Conservation (phyloP, 306 rosid species). For the Cicer yamashitae region DNA sequence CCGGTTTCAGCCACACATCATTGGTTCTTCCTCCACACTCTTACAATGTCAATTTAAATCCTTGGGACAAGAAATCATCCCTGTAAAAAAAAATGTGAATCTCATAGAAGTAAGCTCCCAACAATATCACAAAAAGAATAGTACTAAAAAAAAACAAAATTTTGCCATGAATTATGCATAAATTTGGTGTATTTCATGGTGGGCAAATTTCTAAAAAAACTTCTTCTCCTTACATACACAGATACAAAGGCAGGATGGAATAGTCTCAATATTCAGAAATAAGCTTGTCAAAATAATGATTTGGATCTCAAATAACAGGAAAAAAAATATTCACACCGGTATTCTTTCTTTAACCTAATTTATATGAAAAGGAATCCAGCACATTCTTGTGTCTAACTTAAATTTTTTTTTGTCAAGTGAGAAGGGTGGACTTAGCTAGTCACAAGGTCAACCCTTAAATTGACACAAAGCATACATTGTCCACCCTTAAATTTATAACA, state of each 20-base stretch:
- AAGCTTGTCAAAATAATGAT: neutral
- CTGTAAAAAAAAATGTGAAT: conserved; percentile 41
- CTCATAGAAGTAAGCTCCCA: conserved; percentile 1
- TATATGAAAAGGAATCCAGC: neutral
- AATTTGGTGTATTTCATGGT: neutral
- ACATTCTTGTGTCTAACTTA: neutral
- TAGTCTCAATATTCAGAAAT: neutral
- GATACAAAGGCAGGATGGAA: neutral
- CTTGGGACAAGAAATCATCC: conserved; percentile 68
- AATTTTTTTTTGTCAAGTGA: neutral
- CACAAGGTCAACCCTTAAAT: conserved; percentile 39
- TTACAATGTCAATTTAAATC: conserved; percentile 65
- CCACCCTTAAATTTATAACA: no score
- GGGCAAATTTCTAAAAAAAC: neutral
- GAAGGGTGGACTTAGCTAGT: neutral
- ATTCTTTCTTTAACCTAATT: conserved; percentile 1
- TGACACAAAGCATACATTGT: neutral
- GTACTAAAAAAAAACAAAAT: neutral
- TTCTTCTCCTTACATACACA: neutral
- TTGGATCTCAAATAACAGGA: neutral
- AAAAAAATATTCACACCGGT: neutral
- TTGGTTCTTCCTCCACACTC: conserved; percentile 11
- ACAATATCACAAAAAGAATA: neutral
- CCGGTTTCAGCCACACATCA: conserved; percentile 24
- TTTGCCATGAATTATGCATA: neutral